Evolutionary conservation across 148 eudicot genomes (phyloP), one percentile per base, ranked within the genome.

Genomic region (Rhododendron vialii): DNA sequence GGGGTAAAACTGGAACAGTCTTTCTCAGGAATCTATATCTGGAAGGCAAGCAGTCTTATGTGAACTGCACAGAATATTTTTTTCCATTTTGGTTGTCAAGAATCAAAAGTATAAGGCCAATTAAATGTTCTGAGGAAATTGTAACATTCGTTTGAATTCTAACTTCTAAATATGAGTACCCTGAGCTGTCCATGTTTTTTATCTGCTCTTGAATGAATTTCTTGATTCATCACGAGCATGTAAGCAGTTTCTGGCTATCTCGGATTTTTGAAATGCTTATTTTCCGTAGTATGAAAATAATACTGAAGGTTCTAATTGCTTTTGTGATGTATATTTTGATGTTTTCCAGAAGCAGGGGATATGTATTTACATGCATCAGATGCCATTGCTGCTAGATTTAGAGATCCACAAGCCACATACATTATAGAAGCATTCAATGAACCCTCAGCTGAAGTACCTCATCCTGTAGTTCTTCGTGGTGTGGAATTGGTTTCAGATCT

Each of bases 401-500:
- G 88, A 89, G 98, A 93, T 83, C 92, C 95, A 53, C 91, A 91
- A 78, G 89, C 87, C 51, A 90, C 92, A 80, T 97, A 89, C 89
- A 84, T 97, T 28, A 18, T 94, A 83, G 93, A 92, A 91, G 61
- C 90, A 35, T 80, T 87, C 50, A 86, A 89, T 78, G 84, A 79
- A 76, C 84, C 87, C 85, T 90, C 89, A 11, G 69, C 89, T 80
- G 92, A 85, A 88, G 89, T 43, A 38, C 88, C 92, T 85, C 87
- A 63, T 55, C 93, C 98, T 84, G 86, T 94, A 48, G 77, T 93
- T 81, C 77, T 97, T 85, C 95, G 90, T 87, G 94, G 95, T 55
- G 86, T 86, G 33, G 94, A 93, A 78, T 86, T 94, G 91, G 90
- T 92, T 88, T 91, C 87, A 53, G 89, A 91, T 79, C 84, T 90